These are phyloP conservation scores for Davidsoniella australis DNA, from an alignment of 2,329 filamentous ascomycete genomes.

Conservation along the genomic window DNA sequence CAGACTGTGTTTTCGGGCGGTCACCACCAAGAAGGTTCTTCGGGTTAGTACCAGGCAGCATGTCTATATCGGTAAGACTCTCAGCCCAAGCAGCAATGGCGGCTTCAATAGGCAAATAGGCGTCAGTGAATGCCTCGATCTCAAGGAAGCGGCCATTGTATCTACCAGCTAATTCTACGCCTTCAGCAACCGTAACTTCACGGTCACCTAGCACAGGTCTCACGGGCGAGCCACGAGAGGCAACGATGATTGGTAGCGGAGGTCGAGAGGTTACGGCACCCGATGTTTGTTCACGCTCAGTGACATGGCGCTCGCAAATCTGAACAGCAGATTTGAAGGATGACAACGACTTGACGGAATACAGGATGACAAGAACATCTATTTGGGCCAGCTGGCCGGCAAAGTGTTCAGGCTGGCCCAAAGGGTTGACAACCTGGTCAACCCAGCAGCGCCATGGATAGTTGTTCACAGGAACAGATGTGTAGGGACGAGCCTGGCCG, in stretches of 20 bases:
- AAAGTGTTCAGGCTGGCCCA: constrained; percentile 11
- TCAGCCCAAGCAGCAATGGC: constrained; percentile 11
- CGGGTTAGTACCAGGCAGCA: constrained; percentile 2
- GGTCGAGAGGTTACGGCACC: background rate
- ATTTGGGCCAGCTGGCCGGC: constrained; percentile 10
- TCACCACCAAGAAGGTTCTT: background rate
- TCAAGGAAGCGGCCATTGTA: constrained; percentile 12
- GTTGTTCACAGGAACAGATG: constrained; percentile 5
- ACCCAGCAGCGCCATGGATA: constrained; percentile 11
- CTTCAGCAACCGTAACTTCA: background rate
- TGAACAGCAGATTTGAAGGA: constrained; percentile 7
- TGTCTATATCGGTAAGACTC: constrained; percentile 6
- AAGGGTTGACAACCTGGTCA: constrained; percentile 10
- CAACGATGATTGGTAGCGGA: constrained; percentile 8
- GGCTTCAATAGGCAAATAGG: constrained; percentile 5
- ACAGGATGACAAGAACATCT: constrained; percentile 10
- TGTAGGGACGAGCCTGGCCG: constrained; percentile 6
- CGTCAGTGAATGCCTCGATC: constrained; percentile 2
- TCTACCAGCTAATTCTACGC: constrained; percentile 2
- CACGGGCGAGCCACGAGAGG: background rate
- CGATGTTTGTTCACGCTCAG: background rate
- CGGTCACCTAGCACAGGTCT: constrained; percentile 3
- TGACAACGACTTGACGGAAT: constrained; percentile 3
- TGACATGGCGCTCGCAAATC: constrained; percentile 9
- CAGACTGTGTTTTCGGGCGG: background rate